A percentile compares a stretch with the other conserved stretches of the same genome.
Conservation (phyloP, 2,329 filamentous ascomycete species). For the Coniochaeta hoffmannii region DNA sequence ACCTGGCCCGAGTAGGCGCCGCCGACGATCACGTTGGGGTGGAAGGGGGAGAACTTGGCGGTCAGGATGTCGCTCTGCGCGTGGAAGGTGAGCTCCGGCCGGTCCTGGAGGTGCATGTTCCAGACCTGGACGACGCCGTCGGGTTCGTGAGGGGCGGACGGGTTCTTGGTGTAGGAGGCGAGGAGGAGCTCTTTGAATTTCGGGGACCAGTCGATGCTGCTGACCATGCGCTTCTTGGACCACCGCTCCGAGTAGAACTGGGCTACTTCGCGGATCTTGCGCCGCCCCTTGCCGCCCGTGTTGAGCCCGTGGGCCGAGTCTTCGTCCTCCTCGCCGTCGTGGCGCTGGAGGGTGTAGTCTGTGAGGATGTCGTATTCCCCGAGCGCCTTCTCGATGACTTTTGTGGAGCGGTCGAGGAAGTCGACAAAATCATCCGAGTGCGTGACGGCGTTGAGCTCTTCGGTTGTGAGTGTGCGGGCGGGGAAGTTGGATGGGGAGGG, state of each 20-base stretch:
- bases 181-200: constrained; percentile 92
- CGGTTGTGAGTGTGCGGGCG: constrained; percentile 67
- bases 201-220: constrained; percentile 87
- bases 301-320: constrained; percentile 71
- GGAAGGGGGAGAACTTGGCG: constrained; percentile 97
- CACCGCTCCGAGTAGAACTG: constrained; percentile 94
- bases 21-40: constrained; percentile 91
- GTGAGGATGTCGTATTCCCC: constrained; percentile 96
- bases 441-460: constrained; percentile 85
- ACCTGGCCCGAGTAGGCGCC: constrained; percentile 97
- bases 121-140: constrained; percentile 93
- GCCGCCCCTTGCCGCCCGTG: constrained; percentile 60
- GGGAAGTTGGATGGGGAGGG: constrained; percentile 55
- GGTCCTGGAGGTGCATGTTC: constrained; percentile 91
- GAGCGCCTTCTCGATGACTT: constrained; percentile 91
- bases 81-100: constrained; percentile 94
- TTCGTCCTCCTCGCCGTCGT: constrained; percentile 73
- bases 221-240: constrained; percentile 97
- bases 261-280: constrained; percentile 76
- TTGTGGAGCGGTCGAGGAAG: constrained; percentile 91
- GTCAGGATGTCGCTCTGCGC: constrained; percentile 92
- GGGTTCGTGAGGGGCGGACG: constrained; percentile 86
- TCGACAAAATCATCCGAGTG: constrained; percentile 90
- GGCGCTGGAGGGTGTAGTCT: constrained; percentile 80
- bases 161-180: constrained; percentile 95